Evolutionary conservation across 331 rosid species (phyloP).

Genomic region (Prunus yedoensis): DNA sequence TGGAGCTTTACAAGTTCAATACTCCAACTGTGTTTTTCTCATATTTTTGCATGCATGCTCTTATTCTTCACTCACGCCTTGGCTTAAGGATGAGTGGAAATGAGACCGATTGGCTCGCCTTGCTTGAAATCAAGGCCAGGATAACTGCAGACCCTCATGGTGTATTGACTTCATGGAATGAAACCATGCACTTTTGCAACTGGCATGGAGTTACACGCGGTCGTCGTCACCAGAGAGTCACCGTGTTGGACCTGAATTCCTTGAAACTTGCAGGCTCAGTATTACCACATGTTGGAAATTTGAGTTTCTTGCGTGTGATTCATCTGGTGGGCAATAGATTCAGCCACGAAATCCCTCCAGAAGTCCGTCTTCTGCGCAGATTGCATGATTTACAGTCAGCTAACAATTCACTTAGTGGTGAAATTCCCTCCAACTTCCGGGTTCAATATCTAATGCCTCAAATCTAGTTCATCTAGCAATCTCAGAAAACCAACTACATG

Average conservation of each 20-base stretch:
- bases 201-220: neutral
- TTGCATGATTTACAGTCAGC: too few relatives aligned
- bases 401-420: too few relatives aligned
- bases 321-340: too few relatives aligned
- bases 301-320: too few relatives aligned
- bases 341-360: too few relatives aligned
- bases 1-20: neutral
- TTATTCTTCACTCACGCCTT: neutral
- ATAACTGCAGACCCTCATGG: neutral
- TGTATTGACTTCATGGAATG: neutral
- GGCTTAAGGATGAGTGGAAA: neutral
- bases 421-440: neutral
- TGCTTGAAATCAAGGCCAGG: neutral
- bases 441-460: constrained; percentile 14
- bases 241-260: neutral
- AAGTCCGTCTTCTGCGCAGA: too few relatives aligned
- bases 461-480: neutral
- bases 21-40: neutral
- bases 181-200: neutral
- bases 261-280: neutral
- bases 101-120: neutral
- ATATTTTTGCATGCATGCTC: neutral
- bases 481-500: accelerated
- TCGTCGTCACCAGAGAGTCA: neutral
- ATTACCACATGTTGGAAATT: neutral